phyloP scores from a whole-genome alignment of 768 basidiomycete genomes.

The Lactarius deliciosus region DNA sequence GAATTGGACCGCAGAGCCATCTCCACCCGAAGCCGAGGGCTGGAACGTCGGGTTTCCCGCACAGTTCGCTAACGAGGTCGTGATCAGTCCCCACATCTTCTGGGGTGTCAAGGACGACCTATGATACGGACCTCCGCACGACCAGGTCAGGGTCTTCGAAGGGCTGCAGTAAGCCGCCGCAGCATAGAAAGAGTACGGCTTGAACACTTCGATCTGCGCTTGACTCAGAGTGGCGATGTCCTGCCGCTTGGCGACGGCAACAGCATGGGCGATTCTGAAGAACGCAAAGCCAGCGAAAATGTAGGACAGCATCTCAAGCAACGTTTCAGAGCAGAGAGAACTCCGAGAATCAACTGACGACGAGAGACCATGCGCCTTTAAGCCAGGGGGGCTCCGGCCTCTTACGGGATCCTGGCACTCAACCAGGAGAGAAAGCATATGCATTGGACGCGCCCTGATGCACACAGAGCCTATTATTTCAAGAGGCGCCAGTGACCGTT shows the following conservation, averaged over 20 bases:
- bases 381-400: background rate
- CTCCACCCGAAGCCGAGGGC: slow-evolving; percentile 44
- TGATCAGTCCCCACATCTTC: background rate
- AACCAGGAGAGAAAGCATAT: background rate
- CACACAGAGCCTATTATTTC: background rate
- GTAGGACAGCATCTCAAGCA: slow-evolving; percentile 5
- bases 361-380: background rate
- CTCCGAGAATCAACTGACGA: background rate
- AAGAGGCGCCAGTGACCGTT: background rate
- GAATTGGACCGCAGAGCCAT: slow-evolving; percentile 11
- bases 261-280: slow-evolving; percentile 5
- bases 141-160: slow-evolving; percentile 46
- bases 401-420: background rate
- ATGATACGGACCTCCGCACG: slow-evolving; percentile 46
- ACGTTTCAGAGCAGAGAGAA: background rate
- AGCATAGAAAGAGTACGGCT: slow-evolving; percentile 51
- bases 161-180: slow-evolving; percentile 51
- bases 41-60: slow-evolving; percentile 46
- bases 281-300: slow-evolving; percentile 1
- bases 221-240: background rate
- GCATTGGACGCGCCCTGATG: background rate
- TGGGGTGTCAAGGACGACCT: background rate
- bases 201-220: slow-evolving; percentile 44
- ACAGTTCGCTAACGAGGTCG: slow-evolving; percentile 42
- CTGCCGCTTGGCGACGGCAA: background rate